Evolutionary conservation across 129 eudicot species (phyloP).

Genomic region (Mikania micrantha): DNA sequence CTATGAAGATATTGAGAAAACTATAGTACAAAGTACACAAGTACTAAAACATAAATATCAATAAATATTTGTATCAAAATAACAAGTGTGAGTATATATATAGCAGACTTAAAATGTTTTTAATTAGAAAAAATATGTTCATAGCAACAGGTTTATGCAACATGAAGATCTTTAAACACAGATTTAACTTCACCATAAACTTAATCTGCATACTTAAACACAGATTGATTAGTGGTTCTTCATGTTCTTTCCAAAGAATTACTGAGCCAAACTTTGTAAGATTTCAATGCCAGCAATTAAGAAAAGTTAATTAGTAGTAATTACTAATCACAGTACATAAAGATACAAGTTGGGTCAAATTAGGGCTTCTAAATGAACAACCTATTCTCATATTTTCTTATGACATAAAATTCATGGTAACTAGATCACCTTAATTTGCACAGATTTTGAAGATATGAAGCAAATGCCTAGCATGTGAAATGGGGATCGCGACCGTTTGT

Average conservation of each 20-base stretch:
- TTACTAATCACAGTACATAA: neutral
- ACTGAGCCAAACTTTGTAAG: neutral
- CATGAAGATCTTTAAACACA: too few species aligned
- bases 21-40: too few species aligned
- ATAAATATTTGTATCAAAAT: too few species aligned
- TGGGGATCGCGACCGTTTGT: too few species aligned
- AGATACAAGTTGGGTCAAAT: neutral
- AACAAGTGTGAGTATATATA: too few species aligned
- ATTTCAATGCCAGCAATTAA: neutral
- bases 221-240: neutral
- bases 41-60: too few species aligned
- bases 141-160: too few species aligned
- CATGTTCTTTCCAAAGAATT: neutral
- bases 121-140: too few species aligned
- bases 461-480: too few species aligned
- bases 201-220: neutral
- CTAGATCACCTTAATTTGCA: neutral
- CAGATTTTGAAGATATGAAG: neutral
- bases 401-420: slow-evolving; percentile 3
- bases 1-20: too few species aligned
- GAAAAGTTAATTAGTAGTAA: neutral
- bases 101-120: too few species aligned
- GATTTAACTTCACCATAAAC: slow-evolving; percentile 1
- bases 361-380: slow-evolving; percentile 10
- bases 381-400: neutral